Evolutionary conservation across 2,329 filamentous ascomycete species (phyloP), one percentile per base, ranked within the genome.

Genomic region (Diaporthe batatas): DNA sequence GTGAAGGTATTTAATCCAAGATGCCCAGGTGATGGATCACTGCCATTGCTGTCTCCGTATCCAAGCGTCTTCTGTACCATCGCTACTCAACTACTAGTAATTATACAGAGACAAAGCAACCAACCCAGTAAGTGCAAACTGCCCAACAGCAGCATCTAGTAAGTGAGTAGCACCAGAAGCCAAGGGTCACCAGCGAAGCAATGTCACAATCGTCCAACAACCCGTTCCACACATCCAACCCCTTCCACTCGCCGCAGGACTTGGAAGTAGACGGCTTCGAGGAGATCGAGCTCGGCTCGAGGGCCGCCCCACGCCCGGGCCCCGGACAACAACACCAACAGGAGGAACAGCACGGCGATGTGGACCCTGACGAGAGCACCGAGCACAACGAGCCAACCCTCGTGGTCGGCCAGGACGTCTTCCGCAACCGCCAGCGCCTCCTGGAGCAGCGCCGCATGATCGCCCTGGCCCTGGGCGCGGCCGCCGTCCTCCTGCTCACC

Each of bases 401-500:
- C 23, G 58, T 25, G 0, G 47, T 62, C 16, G 58, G 58, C 3
- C 58, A 62, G 39, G 58, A 62, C 14, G 58, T 62, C 23, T 62
- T 62, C 18, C 58, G 58, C 11, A 29, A 62, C 21, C 58, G 58
- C 10, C 58, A 62, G 58, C 58, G 32, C 18, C 58, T 62, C 12
- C 58, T 62, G 39, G 58, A 62, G 18, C 21, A 47, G 12, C 10
- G 58, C 4, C 39, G 58, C 1, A 42, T 62, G 39, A 47, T n/a
- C 39, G 42, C 18, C 3, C n/a, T 47, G 2, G 4, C 25, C n/a
- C 57, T 62, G 1, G 39, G 58, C 1, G 58, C 58, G 3, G 10
- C 32, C 16, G 58, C 39, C 6, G 4, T 25, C 3, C 23, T 42
- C 16, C 7, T 62, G 4, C 58, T 62, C 16, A 1, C 12, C 39